phyloP scores from a whole-genome alignment of 192 early-diverging fungal genomes.

The Coemansia sp. region DNA sequence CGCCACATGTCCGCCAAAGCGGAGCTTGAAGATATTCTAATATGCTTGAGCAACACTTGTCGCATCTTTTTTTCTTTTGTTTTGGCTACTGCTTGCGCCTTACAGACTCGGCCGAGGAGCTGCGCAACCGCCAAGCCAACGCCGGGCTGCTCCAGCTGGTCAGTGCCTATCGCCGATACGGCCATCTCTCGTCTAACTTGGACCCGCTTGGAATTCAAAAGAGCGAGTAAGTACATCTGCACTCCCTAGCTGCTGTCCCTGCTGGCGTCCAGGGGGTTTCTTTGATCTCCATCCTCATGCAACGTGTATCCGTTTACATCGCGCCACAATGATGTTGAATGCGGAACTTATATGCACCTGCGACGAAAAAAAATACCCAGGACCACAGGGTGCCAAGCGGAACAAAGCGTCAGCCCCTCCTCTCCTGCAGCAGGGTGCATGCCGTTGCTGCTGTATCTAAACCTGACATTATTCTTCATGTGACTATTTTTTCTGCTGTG shows the following conservation, averaged over 20 bases:
- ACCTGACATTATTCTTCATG: background rate
- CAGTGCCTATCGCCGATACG: constrained; percentile 73
- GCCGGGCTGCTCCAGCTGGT: constrained; percentile 82
- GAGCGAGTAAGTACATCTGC: constrained; percentile 41
- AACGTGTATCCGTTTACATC: constrained; percentile 27
- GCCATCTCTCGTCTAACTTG: constrained; percentile 76
- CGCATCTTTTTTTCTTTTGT: background rate
- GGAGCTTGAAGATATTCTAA: background rate
- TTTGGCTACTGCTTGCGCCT: background rate
- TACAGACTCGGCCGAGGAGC: constrained; percentile 57
- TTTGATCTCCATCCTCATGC: background rate
- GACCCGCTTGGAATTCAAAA: constrained; percentile 78
- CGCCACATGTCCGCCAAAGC: background rate
- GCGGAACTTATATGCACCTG: background rate
- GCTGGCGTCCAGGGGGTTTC: background rate
- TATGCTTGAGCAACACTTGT: background rate
- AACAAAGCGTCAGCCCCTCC: background rate
- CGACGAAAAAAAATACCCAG: background rate
- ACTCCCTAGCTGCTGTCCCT: background rate
- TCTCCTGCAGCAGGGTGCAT: background rate
- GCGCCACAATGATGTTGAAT: background rate
- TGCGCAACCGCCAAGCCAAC: constrained; percentile 77
- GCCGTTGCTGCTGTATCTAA: background rate
- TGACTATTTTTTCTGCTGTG: background rate
- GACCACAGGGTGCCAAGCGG: background rate